Conservation (phyloP, 2,329 filamentous ascomycete genomes). For the Colletotrichum sp. region DNA sequence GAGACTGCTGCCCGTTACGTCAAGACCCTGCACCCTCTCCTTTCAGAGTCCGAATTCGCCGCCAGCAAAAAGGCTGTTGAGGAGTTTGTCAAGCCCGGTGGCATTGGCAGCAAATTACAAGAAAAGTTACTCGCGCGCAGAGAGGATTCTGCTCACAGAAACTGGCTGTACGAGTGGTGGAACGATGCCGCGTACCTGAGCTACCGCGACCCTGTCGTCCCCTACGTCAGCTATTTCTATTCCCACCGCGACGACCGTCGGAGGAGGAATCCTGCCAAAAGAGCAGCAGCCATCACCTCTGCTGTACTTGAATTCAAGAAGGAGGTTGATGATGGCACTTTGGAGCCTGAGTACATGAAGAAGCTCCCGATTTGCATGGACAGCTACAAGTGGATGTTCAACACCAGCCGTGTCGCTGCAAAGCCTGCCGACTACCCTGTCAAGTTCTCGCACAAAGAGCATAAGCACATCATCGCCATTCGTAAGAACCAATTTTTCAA, state of each 20-base stretch:
- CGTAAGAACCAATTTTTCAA: slow-evolving; percentile 99
- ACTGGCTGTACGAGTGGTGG: slow-evolving; percentile 99
- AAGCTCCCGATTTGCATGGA: slow-evolving; percentile 97
- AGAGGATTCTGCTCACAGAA: slow-evolving; percentile 81
- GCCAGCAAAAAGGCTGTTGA: slow-evolving; percentile 82
- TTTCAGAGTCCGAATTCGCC: slow-evolving; percentile 71
- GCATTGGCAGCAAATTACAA: slow-evolving; percentile 82
- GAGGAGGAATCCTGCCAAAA: slow-evolving; percentile 86
- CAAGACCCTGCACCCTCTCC: slow-evolving; percentile 77
- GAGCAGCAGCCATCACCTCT: slow-evolving; percentile 87
- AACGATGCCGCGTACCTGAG: slow-evolving; percentile 90
- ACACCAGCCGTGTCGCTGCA: slow-evolving; percentile 83
- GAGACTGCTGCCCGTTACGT: slow-evolving; percentile 83
- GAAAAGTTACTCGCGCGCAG: slow-evolving; percentile 82
- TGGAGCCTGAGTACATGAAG: slow-evolving; percentile 99
- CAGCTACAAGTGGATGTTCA: slow-evolving; percentile 99
- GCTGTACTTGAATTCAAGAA: slow-evolving; percentile 93
- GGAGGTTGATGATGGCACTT: slow-evolving; percentile 78
- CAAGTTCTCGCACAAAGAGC: slow-evolving; percentile 76
- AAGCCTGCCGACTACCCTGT: slow-evolving; percentile 81
- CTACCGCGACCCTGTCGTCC: slow-evolving; percentile 95
- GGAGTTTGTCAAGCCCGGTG: slow-evolving; percentile 88
- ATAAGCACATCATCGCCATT: slow-evolving; percentile 88
- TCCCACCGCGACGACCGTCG: slow-evolving; percentile 93
- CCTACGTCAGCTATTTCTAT: slow-evolving; percentile 99